Percentiles rank a stretch among this genome's conserved stretches.
phyloP scores from a whole-genome alignment of 1,284 basidiomycete species.

The Fomitopsis betulina region DNA sequence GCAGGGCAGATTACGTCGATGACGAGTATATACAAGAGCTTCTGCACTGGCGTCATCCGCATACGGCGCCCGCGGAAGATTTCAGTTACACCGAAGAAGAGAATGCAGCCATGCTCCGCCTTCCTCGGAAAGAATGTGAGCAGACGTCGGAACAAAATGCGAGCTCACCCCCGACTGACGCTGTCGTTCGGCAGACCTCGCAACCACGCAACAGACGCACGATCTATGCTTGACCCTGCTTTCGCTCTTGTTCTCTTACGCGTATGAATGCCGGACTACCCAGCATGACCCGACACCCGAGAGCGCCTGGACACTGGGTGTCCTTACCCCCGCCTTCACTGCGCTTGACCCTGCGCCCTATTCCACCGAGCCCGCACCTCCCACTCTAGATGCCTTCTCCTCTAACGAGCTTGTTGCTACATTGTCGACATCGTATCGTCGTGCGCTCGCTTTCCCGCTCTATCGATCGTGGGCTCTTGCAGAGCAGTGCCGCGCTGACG shows the following conservation, averaged over 20 bases:
- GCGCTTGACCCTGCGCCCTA: conserved; percentile 70
- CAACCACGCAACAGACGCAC: conserved; percentile 48
- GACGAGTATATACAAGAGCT: conserved; percentile 70
- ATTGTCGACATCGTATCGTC: conserved; percentile 62
- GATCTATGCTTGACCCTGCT: conserved; percentile 63
- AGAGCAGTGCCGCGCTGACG: conserved; percentile 61
- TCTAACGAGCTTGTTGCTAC: conserved; percentile 43
- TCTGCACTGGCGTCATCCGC: conserved; percentile 56
- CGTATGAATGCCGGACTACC: conserved; percentile 73
- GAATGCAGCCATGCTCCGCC: conserved; percentile 57
- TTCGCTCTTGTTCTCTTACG: conserved; percentile 67
- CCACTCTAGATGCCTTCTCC: conserved; percentile 30
- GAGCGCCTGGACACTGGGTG: conserved; percentile 77
- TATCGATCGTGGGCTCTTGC: conserved; percentile 72
- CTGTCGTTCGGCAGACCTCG: conserved; percentile 44
- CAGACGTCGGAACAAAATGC: conserved; percentile 6
- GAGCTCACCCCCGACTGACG: conserved; percentile 1
- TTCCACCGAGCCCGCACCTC: conserved; percentile 15
- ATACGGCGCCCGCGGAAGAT: conserved; percentile 27
- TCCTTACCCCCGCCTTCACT: conserved; percentile 67
- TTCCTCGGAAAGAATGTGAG: conserved; percentile 77
- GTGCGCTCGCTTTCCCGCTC: conserved; percentile 68
- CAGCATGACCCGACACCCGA: conserved; percentile 74
- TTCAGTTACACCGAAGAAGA: conserved; percentile 68
- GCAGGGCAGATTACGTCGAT: conserved; percentile 75